Base-by-base conservation (phyloP, 2,329 filamentous ascomycete species). In the Hirsutella minnesotensis region DNA sequence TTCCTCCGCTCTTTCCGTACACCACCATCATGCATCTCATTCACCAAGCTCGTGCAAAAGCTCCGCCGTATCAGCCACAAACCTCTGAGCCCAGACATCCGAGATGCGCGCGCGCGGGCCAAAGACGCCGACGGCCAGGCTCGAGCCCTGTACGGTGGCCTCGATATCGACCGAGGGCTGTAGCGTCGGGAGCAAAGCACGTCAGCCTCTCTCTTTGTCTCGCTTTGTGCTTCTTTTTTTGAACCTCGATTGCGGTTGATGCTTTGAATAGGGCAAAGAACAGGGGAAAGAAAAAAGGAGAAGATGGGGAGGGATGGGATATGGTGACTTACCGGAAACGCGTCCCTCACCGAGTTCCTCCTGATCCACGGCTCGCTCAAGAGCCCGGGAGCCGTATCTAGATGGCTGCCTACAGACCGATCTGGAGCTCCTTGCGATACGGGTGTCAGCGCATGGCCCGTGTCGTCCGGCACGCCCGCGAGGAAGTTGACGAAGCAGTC, bases 401-500 rank as follows among this genome's bases (percentile, higher is more conserved):
- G 3, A 4, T 16, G 4, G 12, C 18, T 5, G 5, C 15, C 18
- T 8, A n/a, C 5, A 13, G 33, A 35, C 15, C 5, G 15, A 16
- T 35, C 33, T 9, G 9, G 13, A n/a, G 3, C 13, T 9, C n/a
- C 16, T 18, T 35, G 12, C 16, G n/a, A n/a, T n/a, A n/a, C n/a
- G n/a, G n/a, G n/a, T n/a, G n/a, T n/a, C n/a, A n/a, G n/a, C n/a
- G n/a, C n/a, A n/a, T n/a, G n/a, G n/a, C n/a, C 35, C 16, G 10
- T 5, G 3, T 9, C 34, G 8, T 48, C 44, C 0, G 48, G 44
- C 0, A 73, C 73, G 5, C 79, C 58, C 41, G 69, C 77, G 16
- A 94, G 60, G 49, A 94, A 92, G 57, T 95, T 95, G 52, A 95
- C 78, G 62, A 86, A 90, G 0, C 74, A 79, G 51, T 84, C 74